Percentiles rank a stretch among this genome's conserved stretches.
These are phyloP conservation scores for Xanthoconium separans DNA, from an alignment of 1,284 basidiomycete genomes.

Conservation along the genomic window DNA sequence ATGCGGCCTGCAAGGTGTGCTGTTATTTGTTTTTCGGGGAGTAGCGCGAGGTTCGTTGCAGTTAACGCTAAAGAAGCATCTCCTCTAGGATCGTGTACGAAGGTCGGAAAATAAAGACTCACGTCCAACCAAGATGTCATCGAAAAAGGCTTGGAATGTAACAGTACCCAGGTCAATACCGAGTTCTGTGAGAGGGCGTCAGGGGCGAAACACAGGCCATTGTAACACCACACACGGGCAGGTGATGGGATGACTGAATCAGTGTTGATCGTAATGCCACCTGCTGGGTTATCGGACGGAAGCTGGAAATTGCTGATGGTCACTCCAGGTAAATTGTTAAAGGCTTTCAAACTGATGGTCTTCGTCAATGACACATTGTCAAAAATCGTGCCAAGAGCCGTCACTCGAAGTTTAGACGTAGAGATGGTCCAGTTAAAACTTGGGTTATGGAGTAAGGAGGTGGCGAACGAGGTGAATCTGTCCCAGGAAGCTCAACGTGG, in stretches of 20 bases:
- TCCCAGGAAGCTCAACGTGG: background rate
- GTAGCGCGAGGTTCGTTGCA: slow-evolving; percentile 51
- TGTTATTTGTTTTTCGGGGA: slow-evolving; percentile 47
- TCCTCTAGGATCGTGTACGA: slow-evolving; percentile 1
- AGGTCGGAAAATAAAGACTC: slow-evolving; percentile 26
- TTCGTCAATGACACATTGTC: slow-evolving; percentile 66
- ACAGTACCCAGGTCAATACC: slow-evolving; percentile 74
- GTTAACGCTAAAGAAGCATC: slow-evolving; percentile 44
- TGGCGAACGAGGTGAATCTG: slow-evolving; percentile 70
- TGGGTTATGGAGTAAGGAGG: slow-evolving; percentile 63
- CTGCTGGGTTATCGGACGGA: slow-evolving; percentile 61
- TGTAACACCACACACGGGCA: slow-evolving; percentile 47
- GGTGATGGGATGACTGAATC: slow-evolving; percentile 68
- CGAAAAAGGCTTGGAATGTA: slow-evolving; percentile 63
- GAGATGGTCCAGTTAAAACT: slow-evolving; percentile 73
- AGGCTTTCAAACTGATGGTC: slow-evolving; percentile 66
- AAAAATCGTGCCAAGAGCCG: slow-evolving; percentile 69
- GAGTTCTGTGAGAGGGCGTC: slow-evolving; percentile 44
- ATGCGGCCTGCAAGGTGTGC: slow-evolving; percentile 64
- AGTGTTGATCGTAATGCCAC: slow-evolving; percentile 71
- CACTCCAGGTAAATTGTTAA: slow-evolving; percentile 68
- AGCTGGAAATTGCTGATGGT: slow-evolving; percentile 70
- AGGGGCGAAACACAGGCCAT: background rate
- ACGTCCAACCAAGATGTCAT: slow-evolving; percentile 55
- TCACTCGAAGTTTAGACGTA: slow-evolving; percentile 59